Conservation (phyloP, 139 green algal species). For the Marvania coccoides region DNA sequence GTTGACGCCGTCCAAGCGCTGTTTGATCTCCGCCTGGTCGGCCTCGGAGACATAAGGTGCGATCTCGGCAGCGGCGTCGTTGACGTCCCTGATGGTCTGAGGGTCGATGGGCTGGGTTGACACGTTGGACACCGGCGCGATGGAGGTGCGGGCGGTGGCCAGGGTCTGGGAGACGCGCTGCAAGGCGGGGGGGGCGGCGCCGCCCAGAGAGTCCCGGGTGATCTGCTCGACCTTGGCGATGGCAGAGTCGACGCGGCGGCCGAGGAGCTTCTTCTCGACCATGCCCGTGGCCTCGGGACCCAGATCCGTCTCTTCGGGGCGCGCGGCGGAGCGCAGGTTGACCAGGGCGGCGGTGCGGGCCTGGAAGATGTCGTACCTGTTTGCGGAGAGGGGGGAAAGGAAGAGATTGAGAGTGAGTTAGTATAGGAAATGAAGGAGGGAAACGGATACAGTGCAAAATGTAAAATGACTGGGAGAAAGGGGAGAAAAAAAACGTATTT, state of each 20-base stretch:
- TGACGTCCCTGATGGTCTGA: slow-evolving; percentile 1
- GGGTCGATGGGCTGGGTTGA: neutral
- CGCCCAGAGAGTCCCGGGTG: neutral
- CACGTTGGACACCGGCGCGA: neutral
- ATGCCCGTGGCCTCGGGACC: slow-evolving; percentile 23
- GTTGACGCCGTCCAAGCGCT: neutral
- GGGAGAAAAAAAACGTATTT: no score
- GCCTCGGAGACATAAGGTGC: neutral
- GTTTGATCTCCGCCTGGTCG: neutral
- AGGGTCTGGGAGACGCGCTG: neutral
- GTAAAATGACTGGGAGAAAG: no score
- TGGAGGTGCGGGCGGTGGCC: slow-evolving; percentile 4
- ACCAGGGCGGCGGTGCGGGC: slow-evolving; percentile 42
- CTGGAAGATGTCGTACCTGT: slow-evolving; percentile 64
- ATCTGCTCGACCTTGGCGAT: slow-evolving; percentile 1
- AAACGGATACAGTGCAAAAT: no score
- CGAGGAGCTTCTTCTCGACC: slow-evolving; percentile 59
- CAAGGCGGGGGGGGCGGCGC: neutral
- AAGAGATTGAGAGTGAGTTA: neutral
- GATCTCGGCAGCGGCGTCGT: neutral
- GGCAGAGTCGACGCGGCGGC: slow-evolving; percentile 37
- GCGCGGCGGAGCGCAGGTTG: slow-evolving; percentile 42
- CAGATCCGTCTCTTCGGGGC: slow-evolving; percentile 15
- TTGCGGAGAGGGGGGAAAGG: no score
- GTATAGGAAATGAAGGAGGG: no score